Percentiles rank a stretch among this genome's conserved stretches.
phyloP scores from a whole-genome alignment of 768 basidiomycete species.

The Termitomyces sp. region DNA sequence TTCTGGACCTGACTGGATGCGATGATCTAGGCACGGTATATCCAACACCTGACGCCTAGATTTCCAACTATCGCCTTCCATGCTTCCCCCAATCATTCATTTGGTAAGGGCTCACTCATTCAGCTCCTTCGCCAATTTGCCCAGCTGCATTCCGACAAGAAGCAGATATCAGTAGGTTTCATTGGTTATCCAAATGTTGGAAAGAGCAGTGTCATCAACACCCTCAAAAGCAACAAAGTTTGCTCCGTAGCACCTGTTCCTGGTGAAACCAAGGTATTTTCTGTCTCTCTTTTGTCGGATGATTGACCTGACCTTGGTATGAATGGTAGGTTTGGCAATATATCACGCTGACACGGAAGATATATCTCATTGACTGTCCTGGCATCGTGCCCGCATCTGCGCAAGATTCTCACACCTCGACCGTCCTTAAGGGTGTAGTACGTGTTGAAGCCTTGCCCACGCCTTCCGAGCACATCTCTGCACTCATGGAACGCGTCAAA shows the following conservation, averaged over 20 bases:
- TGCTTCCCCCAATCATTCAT: constrained; percentile 97
- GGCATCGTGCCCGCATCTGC: constrained; percentile 96
- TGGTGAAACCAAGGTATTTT: constrained; percentile 85
- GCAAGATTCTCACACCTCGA: constrained; percentile 83
- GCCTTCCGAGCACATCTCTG: constrained; percentile 89
- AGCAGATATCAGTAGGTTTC: constrained; percentile 97
- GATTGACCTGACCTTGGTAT: constrained; percentile 8
- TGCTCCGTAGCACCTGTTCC: constrained; percentile 96
- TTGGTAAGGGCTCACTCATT: constrained; percentile 97
- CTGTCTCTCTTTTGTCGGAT: not conserved
- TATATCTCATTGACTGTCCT: constrained; percentile 99
- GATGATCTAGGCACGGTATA: constrained; percentile 76
- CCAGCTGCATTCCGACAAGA: constrained; percentile 96
- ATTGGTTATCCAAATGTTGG: constrained; percentile 99
- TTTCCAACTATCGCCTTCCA: constrained; percentile 98
- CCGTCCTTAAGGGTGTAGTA: constrained; percentile 94
- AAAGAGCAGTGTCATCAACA: constrained; percentile 97
- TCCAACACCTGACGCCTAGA: constrained; percentile 89
- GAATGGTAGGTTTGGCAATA: constrained; percentile 88
- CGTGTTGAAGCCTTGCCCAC: constrained; percentile 92
- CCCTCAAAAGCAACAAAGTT: constrained; percentile 95
- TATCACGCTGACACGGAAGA: constrained; percentile 91
- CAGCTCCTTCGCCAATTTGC: constrained; percentile 96
- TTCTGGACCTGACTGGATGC: constrained; percentile 1
- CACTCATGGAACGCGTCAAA: constrained; percentile 86